Evolutionary conservation across 2,329 filamentous ascomycete species (phyloP), one percentile per base, ranked within the genome.

Genomic region (Ampelomyces quisqualis): DNA sequence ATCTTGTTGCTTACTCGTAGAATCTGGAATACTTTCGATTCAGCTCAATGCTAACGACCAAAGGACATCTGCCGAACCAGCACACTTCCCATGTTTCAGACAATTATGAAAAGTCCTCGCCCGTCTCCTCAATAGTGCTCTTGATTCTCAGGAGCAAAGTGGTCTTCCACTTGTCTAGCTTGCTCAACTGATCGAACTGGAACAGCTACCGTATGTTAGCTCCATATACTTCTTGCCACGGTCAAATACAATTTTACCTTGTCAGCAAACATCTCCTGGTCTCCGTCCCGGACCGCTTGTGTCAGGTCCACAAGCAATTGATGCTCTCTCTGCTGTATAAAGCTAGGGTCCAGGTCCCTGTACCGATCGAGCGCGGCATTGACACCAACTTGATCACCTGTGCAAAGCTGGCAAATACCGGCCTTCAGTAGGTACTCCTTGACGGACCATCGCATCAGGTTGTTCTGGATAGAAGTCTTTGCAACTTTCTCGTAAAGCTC

Each of bases 151-250:
- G 73, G 49, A 95, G 70, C 43, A 95, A 74, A 21, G 85, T 88
- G 35, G 88, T 95, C 85, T 96, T 95, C 91, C 91, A 97, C 75
- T 91, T 93, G 66, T 96, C 90, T 62, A 97, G 73, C 76, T 93
- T 93, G 73, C 84, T 93, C 73, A 95, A 77, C 73, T 94, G 88
- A 68, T 96, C 90, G 64, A 82, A 97, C 67, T 91, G 84, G 75
- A 86, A 95, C 50, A 94, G 70, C 58, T 60, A 27, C n/a, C 21
- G 11, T 2, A 17, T 5, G 27, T 55, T 17, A 55, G 45, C 20
- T 33, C 21, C 13, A 29, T 1, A 27, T 10, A 20, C 10, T 11
- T 4, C 15, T 9, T 10, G 2, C 10, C 17, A 11, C 9, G 9
- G 7, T 8, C 79, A 71, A 13, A 4, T 4, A 81, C 88, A 45